These are phyloP conservation scores for Fusarium kyushuense DNA, from an alignment of 2,329 filamentous ascomycete species.

Conservation along the genomic window DNA sequence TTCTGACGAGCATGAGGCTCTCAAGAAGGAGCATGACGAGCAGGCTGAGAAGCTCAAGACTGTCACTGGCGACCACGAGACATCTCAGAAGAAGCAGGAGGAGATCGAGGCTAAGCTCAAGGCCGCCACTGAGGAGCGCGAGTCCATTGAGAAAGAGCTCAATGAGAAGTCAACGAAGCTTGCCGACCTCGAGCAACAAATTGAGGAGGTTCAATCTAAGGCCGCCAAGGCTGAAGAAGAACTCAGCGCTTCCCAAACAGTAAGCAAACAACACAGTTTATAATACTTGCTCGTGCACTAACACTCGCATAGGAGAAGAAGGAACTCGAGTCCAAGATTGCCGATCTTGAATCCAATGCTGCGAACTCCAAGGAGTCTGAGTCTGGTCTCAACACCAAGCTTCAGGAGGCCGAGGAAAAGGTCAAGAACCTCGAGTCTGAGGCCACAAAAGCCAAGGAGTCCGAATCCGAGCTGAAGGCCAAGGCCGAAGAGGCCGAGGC, in stretches of 20 bases:
- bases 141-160: constrained; percentile 48
- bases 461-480: constrained; percentile 38
- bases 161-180: constrained; percentile 50
- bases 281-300: background rate
- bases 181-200: constrained; percentile 49
- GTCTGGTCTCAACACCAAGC: constrained; percentile 17
- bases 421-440: constrained; percentile 31
- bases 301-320: constrained; percentile 43
- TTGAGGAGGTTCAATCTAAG: constrained; percentile 54
- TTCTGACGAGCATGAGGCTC: constrained; percentile 38
- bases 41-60: constrained; percentile 41
- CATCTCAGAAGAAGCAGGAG: constrained; percentile 38
- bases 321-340: constrained; percentile 35
- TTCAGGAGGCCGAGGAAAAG: constrained; percentile 28
- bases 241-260: constrained; percentile 50
- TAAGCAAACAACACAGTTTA: constrained; percentile 38
- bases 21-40: constrained; percentile 42
- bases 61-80: constrained; percentile 29
- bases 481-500: constrained; percentile 31
- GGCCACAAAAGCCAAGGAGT: constrained; percentile 34
- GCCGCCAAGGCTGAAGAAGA: constrained; percentile 54
- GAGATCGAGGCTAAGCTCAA: constrained; percentile 46
- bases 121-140: constrained; percentile 46
- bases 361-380: constrained; percentile 37
- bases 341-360: constrained; percentile 34